Evolutionary conservation across 2,329 filamentous ascomycete species (phyloP), one percentile per base, ranked within the genome.

Genomic region (Exophiala spinifera): DNA sequence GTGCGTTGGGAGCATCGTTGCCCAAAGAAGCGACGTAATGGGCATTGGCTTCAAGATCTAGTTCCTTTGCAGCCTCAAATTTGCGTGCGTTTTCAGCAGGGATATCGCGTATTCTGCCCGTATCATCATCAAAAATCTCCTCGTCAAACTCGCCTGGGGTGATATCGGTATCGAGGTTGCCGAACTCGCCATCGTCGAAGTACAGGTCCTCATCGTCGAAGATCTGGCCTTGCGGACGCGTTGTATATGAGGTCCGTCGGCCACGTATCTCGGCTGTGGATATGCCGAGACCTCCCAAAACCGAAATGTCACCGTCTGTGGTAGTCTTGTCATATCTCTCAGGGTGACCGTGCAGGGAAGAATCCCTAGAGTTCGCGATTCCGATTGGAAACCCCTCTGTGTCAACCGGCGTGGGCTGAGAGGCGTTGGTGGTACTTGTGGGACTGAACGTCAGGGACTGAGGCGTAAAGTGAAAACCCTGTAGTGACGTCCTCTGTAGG

Each of bases 111-210:
- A 66, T 63, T 47, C 73, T 73, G 48, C 73, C 72, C 10, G 64
- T 71, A 36, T 73, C 73, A 54, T 78, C 74, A 56, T 78, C 76
- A 46, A 78, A 76, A 8, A 76, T 70, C 7, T 73, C 73, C 61
- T 78, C 75, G 53, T 78, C 75, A 59, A 78, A 76, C 1, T 58
- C 61, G 25, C 66, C 65, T n/a, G 64, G 65, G 8, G 65, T 63
- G 19, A 63, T 59, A 17, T 50, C 44, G 10, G 50, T 19, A 14
- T 56, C 46, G 14, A 55, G 34, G 33, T 57, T 37, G 31, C 48
- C 63, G 55, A 66, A 62, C 44, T 65, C 59, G 20, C 74, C 74
- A 61, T 76, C 74, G 49, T 77, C 74, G 56, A 74, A 77, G 49
- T 76, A 77, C 23, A 77, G 56, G 53, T 77, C 74, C 46, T 75